phyloP scores from a whole-genome alignment of 768 basidiomycete species.

The Phlegmacium glaucopus region DNA sequence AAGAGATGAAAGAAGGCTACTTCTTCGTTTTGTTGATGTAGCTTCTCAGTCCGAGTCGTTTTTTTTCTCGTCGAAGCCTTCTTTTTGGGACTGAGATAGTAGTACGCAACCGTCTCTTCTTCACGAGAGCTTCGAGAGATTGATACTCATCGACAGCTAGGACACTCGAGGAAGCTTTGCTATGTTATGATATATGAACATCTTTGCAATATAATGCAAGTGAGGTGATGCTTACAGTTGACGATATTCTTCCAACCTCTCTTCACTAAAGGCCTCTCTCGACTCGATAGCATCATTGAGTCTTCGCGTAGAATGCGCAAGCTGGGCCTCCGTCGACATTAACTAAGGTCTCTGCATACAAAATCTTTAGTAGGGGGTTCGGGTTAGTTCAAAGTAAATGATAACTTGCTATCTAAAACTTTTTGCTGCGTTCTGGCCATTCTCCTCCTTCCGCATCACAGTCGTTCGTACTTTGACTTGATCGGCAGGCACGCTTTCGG shows the following conservation, averaged over 20 bases:
- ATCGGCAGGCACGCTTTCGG: slow-evolving; percentile 71
- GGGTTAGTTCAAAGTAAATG: too few species aligned
- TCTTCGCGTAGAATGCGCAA: slow-evolving; percentile 81
- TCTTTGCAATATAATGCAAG: not conserved
- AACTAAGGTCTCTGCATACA: slow-evolving; percentile 73
- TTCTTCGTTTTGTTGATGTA: slow-evolving; percentile 45
- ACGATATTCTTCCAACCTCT: slow-evolving; percentile 85
- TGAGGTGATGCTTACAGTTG: slow-evolving; percentile 52
- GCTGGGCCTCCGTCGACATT: slow-evolving; percentile 80
- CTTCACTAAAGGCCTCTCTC: slow-evolving; percentile 70
- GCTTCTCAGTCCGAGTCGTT: slow-evolving; percentile 54
- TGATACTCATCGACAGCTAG: slow-evolving; percentile 88
- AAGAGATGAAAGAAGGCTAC: slow-evolving; percentile 28
- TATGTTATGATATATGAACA: slow-evolving; percentile 22
- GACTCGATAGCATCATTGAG: slow-evolving; percentile 64
- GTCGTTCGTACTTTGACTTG: slow-evolving; percentile 75
- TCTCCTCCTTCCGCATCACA: slow-evolving; percentile 83
- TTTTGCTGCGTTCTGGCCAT: slow-evolving; percentile 91
- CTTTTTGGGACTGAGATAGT: slow-evolving; percentile 61
- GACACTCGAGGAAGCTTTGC: slow-evolving; percentile 76
- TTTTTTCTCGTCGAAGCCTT: slow-evolving; percentile 60
- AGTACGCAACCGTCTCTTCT: slow-evolving; percentile 73
- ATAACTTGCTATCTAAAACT: slow-evolving; percentile 75
- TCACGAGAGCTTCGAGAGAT: slow-evolving; percentile 82
- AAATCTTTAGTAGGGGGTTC: not conserved